phyloP scores from a whole-genome alignment of 345 rosid species.

The Durio zibethinus region DNA sequence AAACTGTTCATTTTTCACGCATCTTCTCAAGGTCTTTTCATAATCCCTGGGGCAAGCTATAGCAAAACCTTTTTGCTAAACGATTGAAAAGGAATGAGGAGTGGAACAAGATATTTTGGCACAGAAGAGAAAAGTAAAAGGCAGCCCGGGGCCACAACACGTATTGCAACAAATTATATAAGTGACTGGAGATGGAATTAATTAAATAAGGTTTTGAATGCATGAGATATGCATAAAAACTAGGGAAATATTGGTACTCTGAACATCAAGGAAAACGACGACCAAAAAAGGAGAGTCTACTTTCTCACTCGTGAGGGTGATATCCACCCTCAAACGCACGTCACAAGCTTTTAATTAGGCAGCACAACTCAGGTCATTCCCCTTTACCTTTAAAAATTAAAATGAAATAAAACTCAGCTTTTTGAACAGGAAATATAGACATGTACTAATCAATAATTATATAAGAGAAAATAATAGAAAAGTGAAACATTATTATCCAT shows the following conservation, averaged over 20 bases:
- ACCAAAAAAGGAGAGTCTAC: not conserved
- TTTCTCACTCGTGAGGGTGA: not conserved
- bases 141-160: not conserved
- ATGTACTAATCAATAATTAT: too few relatives aligned
- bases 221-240: not conserved
- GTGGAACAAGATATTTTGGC: not conserved
- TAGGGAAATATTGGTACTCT: not conserved
- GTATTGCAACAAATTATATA: not conserved
- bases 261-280: conserved; percentile 3
- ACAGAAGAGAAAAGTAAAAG: not conserved
- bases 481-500: too few relatives aligned
- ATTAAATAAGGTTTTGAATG: not conserved
- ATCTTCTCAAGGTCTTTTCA: too few relatives aligned
- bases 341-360: not conserved
- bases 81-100: too few relatives aligned
- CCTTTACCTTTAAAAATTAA: too few relatives aligned
- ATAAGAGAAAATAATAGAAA: too few relatives aligned
- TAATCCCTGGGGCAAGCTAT: too few relatives aligned
- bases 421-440: too few relatives aligned
- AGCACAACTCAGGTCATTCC: too few relatives aligned
- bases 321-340: not conserved
- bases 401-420: too few relatives aligned
- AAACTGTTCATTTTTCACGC: too few relatives aligned
- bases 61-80: too few relatives aligned
- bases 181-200: not conserved